Evolutionary conservation across 176 grass and related monocot genomes (phyloP).

Genomic region (Elymus sibiricus): DNA sequence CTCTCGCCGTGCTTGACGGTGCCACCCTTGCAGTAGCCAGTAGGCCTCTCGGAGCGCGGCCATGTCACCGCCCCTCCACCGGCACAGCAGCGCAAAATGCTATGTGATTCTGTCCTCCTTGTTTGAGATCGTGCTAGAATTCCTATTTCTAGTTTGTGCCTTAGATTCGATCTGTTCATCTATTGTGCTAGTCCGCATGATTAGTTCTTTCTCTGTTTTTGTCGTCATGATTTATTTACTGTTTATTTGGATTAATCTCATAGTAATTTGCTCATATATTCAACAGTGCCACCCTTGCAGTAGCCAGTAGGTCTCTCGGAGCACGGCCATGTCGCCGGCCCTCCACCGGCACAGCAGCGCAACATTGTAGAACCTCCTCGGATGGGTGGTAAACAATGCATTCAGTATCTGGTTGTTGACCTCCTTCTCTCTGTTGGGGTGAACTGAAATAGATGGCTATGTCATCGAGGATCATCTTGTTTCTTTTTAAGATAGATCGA

Average conservation of each 20-base stretch:
- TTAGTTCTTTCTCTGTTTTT: no score
- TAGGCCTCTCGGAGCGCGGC: constrained; percentile 45
- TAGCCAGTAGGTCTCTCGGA: constrained; percentile 52
- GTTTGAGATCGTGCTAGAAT: no score
- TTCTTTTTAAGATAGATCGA: neutral
- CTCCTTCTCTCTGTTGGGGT: constrained; percentile 27
- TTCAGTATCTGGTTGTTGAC: constrained; percentile 84
- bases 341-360: constrained; percentile 50
- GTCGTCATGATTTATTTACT: no score
- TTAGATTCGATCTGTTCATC: no score
- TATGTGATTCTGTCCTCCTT: no score
- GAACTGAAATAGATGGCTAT: no score
- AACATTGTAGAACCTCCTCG: constrained; percentile 45
- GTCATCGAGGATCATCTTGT: no score
- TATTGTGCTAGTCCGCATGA: no score
- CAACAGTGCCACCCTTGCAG: constrained; percentile 30
- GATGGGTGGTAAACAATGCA: constrained; percentile 72
- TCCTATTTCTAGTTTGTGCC: no score
- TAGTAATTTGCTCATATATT: no score
- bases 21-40: constrained; percentile 47
- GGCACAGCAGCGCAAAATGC: constrained; percentile 47
- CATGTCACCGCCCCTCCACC: constrained; percentile 54
- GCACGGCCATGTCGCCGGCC: constrained; percentile 39
- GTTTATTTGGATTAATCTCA: no score
- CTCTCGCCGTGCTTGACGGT: constrained; percentile 52